Percentiles rank a stretch among this genome's conserved stretches.
Conservation (phyloP, 2,329 filamentous ascomycete genomes). For the Chrysoporthe cubensis region DNA sequence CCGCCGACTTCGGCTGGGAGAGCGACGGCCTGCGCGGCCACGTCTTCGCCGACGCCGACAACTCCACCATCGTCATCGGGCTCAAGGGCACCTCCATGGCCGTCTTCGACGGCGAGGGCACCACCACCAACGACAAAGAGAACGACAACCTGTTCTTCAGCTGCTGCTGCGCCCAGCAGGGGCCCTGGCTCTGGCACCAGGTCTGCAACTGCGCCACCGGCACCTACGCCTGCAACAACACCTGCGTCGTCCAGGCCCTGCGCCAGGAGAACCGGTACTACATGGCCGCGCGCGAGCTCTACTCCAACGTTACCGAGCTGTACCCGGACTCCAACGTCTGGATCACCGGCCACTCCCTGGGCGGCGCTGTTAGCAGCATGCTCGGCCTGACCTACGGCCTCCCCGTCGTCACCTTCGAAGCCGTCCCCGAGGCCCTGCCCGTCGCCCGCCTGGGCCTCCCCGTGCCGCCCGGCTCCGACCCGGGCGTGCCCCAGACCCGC, state of each 20-base stretch:
- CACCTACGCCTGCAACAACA: constrained; percentile 90
- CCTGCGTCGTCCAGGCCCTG: constrained; percentile 78
- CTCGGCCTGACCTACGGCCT: constrained; percentile 89
- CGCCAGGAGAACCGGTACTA: constrained; percentile 89
- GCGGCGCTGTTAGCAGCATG: constrained; percentile 86
- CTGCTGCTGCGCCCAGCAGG: constrained; percentile 94
- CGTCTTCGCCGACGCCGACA: constrained; percentile 84
- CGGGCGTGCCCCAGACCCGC: constrained; percentile 71
- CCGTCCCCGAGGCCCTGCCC: constrained; percentile 87
- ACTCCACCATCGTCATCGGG: constrained; percentile 87
- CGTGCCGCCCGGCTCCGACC: constrained; percentile 76
- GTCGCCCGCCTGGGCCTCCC: constrained; percentile 85
- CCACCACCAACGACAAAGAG: constrained; percentile 94
- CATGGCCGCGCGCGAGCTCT: constrained; percentile 83
- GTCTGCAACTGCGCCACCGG: constrained; percentile 91
- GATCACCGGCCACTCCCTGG: constrained; percentile 90
- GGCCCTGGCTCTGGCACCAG: constrained; percentile 85
- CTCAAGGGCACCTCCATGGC: constrained; percentile 90
- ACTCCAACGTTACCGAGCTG: constrained; percentile 86
- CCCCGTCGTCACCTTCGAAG: constrained; percentile 90
- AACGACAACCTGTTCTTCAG: constrained; percentile 99
- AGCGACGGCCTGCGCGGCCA: constrained; percentile 87
- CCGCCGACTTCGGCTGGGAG: constrained; percentile 91
- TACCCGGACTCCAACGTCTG: constrained; percentile 87
- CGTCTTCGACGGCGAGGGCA: constrained; percentile 95